Evolutionary conservation across 2,329 filamentous ascomycete species (phyloP), one percentile per base, ranked within the genome.

Genomic region (Juglanconis sp.): DNA sequence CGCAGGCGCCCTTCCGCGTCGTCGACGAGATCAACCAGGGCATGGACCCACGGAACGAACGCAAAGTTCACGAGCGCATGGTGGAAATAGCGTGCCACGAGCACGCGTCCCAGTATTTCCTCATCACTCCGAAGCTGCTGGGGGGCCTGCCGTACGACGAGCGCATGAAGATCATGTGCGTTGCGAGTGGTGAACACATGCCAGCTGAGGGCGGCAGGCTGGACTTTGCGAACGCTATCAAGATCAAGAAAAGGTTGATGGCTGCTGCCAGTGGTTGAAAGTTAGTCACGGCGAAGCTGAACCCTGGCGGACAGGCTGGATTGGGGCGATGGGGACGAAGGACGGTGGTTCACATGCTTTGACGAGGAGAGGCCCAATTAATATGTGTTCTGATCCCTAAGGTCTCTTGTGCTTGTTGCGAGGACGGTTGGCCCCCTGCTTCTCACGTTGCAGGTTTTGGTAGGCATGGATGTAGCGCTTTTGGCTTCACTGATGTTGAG

Each of bases 21-120:
- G 95, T 99, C 61, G 95, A 99, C 75, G 95, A 99, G 78, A 99
- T 99, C 81, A 99, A 99, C 72, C 95, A 99, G 77, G 95, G 95
- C 66, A 99, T 99, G 95, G 95, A 99, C 73, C 95, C 94, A 48
- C 88, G 95, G 69, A 99, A 99, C 75, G 95, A 99, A 76, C 90
- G 95, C 67, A 96, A 97, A 86, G 93, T 99, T 15, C 95, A 99
- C 76, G 92, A 94, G 72, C 91, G 95, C 65, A 96, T 99, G 90
- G 95, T 99, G 8, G 92, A 97, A 70, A 97, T 99, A 71, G 95
- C 95, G 48, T 98, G 95, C 74, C 85, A 86, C 66, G 88, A 92
- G 73, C 86, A 89, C 72, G 87, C 86, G n/a, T 84, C 81, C 66
- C 87, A 90, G 77, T 99, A 99, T 77, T 99, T 99, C 79, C 86